Percentiles rank a stretch among this genome's conserved stretches.
Conservation (phyloP, 1,284 basidiomycete species). For the Gymnopus androsaceus region DNA sequence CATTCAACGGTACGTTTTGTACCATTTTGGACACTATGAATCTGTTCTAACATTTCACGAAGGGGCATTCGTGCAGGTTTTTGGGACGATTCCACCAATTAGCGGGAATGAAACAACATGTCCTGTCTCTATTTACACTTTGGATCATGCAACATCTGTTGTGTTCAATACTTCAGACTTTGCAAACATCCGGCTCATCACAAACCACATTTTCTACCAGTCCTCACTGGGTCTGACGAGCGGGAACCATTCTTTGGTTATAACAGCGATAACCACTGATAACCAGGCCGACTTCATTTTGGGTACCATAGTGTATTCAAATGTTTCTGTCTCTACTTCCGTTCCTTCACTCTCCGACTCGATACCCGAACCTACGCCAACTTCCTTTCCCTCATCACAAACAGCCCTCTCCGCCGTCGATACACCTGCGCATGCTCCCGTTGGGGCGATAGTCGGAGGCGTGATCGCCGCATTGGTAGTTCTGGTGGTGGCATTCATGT, state of each 20-base stretch:
- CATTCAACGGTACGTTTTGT: background rate
- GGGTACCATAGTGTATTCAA: background rate
- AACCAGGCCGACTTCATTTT: background rate
- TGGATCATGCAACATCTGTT: background rate
- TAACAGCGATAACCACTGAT: background rate
- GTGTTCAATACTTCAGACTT: background rate
- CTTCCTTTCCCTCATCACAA: background rate
- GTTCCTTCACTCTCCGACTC: background rate
- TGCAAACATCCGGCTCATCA: background rate
- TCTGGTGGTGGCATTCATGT: background rate
- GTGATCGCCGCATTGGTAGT: conserved; percentile 10
- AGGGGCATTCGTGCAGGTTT: conserved; percentile 6
- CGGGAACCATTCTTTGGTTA: background rate
- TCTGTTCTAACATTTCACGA: background rate
- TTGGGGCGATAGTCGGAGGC: conserved; percentile 15
- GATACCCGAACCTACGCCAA: background rate
- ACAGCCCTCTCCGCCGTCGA: background rate
- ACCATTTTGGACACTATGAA: background rate
- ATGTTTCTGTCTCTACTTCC: background rate
- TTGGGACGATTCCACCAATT: background rate
- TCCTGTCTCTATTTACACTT: background rate
- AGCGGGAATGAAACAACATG: no score
- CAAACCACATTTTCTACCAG: background rate
- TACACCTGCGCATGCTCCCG: background rate
- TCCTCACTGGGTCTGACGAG: background rate